Evolutionary conservation across 2,329 filamentous ascomycete genomes (phyloP).

Genomic region (Tricladium varicosporioides): DNA sequence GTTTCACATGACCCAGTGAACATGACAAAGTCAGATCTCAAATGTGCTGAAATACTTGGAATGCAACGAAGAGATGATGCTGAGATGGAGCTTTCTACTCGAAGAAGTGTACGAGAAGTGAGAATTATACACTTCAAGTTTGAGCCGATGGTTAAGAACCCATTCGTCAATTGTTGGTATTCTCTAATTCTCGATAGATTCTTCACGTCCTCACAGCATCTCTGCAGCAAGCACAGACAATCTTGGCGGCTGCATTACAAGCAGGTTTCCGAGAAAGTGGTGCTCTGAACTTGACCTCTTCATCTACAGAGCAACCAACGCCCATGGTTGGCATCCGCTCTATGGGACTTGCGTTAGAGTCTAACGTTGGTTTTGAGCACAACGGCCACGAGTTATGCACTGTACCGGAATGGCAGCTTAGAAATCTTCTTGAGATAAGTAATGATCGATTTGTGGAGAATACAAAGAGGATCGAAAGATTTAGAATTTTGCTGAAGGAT

Average conservation of each 20-base stretch:
- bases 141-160: slow-evolving; percentile 74
- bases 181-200: slow-evolving; percentile 55
- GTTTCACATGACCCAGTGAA: slow-evolving; percentile 77
- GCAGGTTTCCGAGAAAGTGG: slow-evolving; percentile 91
- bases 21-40: slow-evolving; percentile 14
- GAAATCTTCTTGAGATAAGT: slow-evolving; percentile 63
- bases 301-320: slow-evolving; percentile 37
- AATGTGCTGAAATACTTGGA: slow-evolving; percentile 38
- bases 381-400: slow-evolving; percentile 45
- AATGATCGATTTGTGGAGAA: slow-evolving; percentile 76
- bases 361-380: slow-evolving; percentile 63
- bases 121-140: slow-evolving; percentile 82
- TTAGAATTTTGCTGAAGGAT: slow-evolving; percentile 44
- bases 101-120: slow-evolving; percentile 5
- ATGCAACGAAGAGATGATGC: slow-evolving; percentile 35
- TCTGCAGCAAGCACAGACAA: slow-evolving; percentile 67
- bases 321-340: slow-evolving; percentile 86
- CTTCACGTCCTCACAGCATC: slow-evolving; percentile 83
- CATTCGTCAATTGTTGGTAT: not conserved
- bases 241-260: slow-evolving; percentile 72
- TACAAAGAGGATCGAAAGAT: slow-evolving; percentile 62
- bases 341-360: slow-evolving; percentile 78
- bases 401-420: slow-evolving; percentile 67
- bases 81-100: slow-evolving; percentile 7
- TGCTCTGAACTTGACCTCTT: slow-evolving; percentile 61